A percentile compares a stretch with the other conserved stretches of the same genome.
phyloP scores from a whole-genome alignment of 495 filamentous ascomycete genomes.

The Aspergillus homomorphus region DNA sequence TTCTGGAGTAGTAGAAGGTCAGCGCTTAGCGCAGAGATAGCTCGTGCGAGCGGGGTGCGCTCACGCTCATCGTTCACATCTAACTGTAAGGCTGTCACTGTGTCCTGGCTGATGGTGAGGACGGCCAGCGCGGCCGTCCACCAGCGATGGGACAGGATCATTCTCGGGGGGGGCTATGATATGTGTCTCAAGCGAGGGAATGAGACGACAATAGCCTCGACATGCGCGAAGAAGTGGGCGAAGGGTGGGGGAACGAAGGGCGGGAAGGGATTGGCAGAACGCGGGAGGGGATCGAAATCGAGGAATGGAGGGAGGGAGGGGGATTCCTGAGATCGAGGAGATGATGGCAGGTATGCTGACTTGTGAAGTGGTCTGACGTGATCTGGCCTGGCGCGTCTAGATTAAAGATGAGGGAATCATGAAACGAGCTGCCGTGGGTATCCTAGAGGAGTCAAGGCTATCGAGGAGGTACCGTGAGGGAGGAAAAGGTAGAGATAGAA shows the following conservation, averaged over 20 bases:
- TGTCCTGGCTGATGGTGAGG: slow-evolving; percentile 26
- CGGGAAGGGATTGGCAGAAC: background rate
- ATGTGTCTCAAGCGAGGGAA: background rate
- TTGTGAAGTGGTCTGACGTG: background rate
- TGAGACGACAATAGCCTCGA: background rate
- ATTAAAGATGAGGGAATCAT: background rate
- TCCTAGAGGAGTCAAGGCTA: too few species aligned
- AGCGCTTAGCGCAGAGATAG: background rate
- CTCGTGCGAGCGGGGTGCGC: background rate
- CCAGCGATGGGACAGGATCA: background rate
- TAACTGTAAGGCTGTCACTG: slow-evolving; percentile 29
- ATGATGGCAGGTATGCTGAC: background rate
- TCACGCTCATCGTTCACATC: slow-evolving; percentile 34
- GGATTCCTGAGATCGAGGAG: too few species aligned
- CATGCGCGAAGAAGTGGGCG: background rate
- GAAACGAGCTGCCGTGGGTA: too few species aligned
- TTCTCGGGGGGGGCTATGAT: background rate
- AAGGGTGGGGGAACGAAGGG: background rate
- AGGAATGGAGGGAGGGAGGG: background rate
- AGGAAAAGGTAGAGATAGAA: background rate
- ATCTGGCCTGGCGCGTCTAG: too few species aligned
- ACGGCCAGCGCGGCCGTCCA: slow-evolving; percentile 22
- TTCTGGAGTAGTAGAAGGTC: slow-evolving; percentile 28
- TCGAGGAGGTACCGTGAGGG: background rate
- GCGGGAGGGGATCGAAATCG: background rate